Base-by-base conservation (phyloP, 169 alveolate species). In the Besnoitia besnoiti region DNA sequence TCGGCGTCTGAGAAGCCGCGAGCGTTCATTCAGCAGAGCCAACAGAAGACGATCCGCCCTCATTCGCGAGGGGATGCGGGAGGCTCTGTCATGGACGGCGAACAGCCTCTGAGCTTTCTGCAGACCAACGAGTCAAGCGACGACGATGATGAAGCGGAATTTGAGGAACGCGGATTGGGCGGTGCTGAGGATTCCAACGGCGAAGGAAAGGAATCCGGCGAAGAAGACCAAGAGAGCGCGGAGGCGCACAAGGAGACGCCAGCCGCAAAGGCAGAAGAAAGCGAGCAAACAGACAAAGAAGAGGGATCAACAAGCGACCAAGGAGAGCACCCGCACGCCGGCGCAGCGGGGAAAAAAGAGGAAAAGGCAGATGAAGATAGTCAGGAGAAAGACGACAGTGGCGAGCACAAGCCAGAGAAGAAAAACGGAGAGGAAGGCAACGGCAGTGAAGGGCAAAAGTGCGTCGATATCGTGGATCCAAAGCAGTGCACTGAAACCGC, bases 391-490 rank as follows among this genome's bases (percentile, higher is more conserved):
- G 47, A 50, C 39, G 76, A 84, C 24, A 12, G 62, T 4, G 33
- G 44, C 4, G 47, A 8, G n/a, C n/a, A n/a, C 10, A 75, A 39
- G 44, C 76, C 39, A 7, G 85, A 77, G 8, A 39, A 77, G 85
- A 35, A 77, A 39, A 37, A 19, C 55, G 55, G 55, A 39, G 49
- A 92, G 37, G 46, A 51, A 37, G 19, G 35, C 21, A 42, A 62
- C 24, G 35, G 55, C 44, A 30, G 44, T 8, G 89, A 19, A 80
- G 42, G 27, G 24, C n/a, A 19, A 5, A 40, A 37, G n/a, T 90
- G 93, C 61, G 47, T 35, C n/a, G 85, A 37, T 33, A 61, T 87
- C 4, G n/a, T 5, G 30, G 91, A 87, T 42, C 85, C 91, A 40
- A 30, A 35, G 67, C 33, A 35, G 35, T 87, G 91, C 55, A 61